phyloP scores from a whole-genome alignment of 2,329 filamentous ascomycete genomes.

The Epichloe uncinata region DNA sequence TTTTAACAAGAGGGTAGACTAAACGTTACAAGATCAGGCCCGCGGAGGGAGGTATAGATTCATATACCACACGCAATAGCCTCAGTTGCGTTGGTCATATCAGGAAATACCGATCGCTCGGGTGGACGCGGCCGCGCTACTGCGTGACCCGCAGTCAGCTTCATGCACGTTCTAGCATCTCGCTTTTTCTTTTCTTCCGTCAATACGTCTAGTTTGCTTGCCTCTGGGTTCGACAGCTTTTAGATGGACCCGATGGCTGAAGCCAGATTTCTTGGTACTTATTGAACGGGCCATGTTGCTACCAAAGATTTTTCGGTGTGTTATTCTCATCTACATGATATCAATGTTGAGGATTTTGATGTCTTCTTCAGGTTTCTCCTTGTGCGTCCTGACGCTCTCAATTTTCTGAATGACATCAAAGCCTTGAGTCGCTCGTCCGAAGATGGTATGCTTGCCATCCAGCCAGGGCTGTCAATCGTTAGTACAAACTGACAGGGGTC shows the following conservation, averaged over 20 bases:
- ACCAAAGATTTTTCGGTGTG: neutral
- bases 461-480: constrained; percentile 56
- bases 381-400: constrained; percentile 74
- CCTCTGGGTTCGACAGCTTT: neutral
- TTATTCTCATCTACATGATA: constrained; percentile 26
- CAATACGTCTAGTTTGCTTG: neutral
- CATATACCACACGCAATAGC: constrained; percentile 4
- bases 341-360: constrained; percentile 93
- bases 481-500: constrained; percentile 5
- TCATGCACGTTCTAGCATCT: neutral
- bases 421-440: constrained; percentile 79
- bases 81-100: neutral
- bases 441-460: constrained; percentile 92
- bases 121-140: constrained; percentile 1
- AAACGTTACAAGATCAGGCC: neutral
- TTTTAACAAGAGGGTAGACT: neutral
- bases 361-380: constrained; percentile 92
- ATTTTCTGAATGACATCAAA: constrained; percentile 94
- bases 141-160: constrained; percentile 2
- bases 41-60: neutral
- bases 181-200: neutral
- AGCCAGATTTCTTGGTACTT: neutral
- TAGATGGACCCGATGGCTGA: neutral
- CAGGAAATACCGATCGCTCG: constrained; percentile 2
- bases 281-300: neutral